phyloP scores from a whole-genome alignment of 768 basidiomycete genomes.

The Mycena albidolilacea region DNA sequence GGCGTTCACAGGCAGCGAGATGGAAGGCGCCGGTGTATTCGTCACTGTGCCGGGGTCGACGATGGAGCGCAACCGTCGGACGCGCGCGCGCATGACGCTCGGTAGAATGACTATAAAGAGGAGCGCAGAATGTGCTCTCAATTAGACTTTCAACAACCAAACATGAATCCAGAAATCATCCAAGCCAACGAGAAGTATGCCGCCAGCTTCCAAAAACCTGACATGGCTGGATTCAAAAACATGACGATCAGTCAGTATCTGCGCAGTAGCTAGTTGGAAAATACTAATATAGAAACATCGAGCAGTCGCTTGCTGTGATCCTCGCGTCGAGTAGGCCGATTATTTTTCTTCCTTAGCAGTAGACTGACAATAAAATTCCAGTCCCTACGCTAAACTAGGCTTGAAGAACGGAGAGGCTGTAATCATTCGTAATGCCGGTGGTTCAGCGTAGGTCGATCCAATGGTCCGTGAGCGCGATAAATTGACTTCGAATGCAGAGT shows the following conservation, averaged over 20 bases:
- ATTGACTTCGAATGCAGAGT: slow-evolving; percentile 46
- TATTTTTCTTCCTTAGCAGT: neutral
- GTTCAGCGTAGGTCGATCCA: slow-evolving; percentile 56
- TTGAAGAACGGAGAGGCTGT: slow-evolving; percentile 65
- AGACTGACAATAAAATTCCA: slow-evolving; percentile 30
- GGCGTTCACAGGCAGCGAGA: too few relatives aligned
- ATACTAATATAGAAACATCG: neutral
- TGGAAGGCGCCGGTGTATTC: too few relatives aligned
- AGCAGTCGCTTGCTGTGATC: slow-evolving; percentile 69
- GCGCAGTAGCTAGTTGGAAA: neutral
- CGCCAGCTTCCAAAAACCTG: slow-evolving; percentile 54
- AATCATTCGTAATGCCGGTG: slow-evolving; percentile 69
- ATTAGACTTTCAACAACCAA: neutral
- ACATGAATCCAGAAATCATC: slow-evolving; percentile 20
- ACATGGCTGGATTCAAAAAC: slow-evolving; percentile 54
- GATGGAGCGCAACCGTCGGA: too few relatives aligned
- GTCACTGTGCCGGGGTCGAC: too few relatives aligned
- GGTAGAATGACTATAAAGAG: neutral
- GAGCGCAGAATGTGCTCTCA: neutral
- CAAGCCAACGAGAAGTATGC: slow-evolving; percentile 57
- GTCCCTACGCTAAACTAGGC: slow-evolving; percentile 60
- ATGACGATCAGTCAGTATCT: slow-evolving; percentile 52
- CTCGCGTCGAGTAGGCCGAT: slow-evolving; percentile 60
- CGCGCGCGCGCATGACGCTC: neutral
- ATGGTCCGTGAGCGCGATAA: neutral